phyloP scores from a whole-genome alignment of 2,329 filamentous ascomycete species.

The Paraconiothyrium sp. region DNA sequence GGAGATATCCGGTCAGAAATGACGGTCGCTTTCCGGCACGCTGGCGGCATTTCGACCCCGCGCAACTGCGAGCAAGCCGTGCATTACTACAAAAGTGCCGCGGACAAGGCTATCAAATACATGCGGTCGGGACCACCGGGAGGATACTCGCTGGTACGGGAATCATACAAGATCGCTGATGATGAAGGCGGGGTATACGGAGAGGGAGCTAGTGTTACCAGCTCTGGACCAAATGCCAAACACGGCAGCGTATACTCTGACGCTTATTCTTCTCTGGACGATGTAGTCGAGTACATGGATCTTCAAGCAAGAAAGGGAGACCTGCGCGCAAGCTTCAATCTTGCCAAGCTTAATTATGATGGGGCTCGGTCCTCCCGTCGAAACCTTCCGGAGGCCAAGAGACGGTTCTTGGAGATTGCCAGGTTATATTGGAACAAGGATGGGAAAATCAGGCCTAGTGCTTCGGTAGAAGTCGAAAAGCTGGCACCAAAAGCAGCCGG shows the following conservation, averaged over 20 bases:
- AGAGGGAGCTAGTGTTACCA: conserved; percentile 90
- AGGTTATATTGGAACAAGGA: conserved; percentile 84
- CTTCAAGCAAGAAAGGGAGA: conserved; percentile 91
- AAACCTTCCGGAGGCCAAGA: conserved; percentile 77
- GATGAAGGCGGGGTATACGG: conserved; percentile 93
- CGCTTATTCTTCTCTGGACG: conserved; percentile 85
- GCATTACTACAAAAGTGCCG: conserved; percentile 90
- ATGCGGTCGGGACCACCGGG: conserved; percentile 90
- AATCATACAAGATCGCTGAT: conserved; percentile 88
- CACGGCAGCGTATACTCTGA: conserved; percentile 78
- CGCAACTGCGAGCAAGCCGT: conserved; percentile 86
- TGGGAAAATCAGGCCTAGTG: conserved; percentile 76
- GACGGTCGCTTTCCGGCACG: conserved; percentile 88
- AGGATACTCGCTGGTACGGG: conserved; percentile 77
- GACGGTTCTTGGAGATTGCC: conserved; percentile 82
- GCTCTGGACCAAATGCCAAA: conserved; percentile 83
- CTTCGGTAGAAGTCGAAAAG: conserved; percentile 76
- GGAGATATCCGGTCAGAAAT: conserved; percentile 90
- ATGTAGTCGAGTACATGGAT: conserved; percentile 93
- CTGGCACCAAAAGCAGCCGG: conserved; percentile 84
- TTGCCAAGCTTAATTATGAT: conserved; percentile 89
- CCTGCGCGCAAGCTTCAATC: conserved; percentile 83
- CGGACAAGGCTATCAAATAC: conserved; percentile 90
- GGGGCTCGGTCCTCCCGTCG: conserved; percentile 78
- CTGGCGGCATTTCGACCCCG: conserved; percentile 83